Percentiles rank a stretch among this genome's conserved stretches.
These are phyloP conservation scores for Metschnikowia santaceciliae DNA, from an alignment of 805 yeast genomes.

Conservation along the genomic window DNA sequence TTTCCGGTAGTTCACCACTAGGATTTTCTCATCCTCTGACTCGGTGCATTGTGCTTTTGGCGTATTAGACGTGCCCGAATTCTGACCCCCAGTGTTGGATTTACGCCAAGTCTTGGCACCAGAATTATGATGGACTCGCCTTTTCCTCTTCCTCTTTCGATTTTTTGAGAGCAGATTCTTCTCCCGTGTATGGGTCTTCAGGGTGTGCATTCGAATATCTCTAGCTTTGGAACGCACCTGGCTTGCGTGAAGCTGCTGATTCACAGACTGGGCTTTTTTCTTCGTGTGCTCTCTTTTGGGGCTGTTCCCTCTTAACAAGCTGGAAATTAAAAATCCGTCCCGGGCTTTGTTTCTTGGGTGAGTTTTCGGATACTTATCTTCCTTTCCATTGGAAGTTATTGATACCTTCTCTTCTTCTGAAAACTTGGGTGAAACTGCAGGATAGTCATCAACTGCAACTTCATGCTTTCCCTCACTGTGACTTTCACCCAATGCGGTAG, in stretches of 20 bases:
- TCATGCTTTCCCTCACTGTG: not conserved
- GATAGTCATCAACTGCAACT: not conserved
- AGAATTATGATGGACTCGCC: not conserved
- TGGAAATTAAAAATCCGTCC: not conserved
- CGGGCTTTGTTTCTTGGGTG: not conserved
- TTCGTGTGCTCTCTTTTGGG: not conserved
- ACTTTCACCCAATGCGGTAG: not conserved
- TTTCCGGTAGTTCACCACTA: conserved; percentile 2
- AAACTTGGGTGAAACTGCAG: not conserved
- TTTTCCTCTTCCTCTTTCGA: not conserved
- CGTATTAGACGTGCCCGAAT: not conserved
- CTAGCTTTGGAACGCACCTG: not conserved
- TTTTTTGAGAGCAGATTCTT: not conserved
- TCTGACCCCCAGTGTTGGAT: not conserved
- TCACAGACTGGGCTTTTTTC: not conserved
- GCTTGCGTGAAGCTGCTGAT: not conserved
- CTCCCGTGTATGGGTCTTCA: not conserved
- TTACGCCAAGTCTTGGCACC: not conserved
- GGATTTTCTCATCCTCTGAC: not conserved
- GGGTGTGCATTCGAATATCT: not conserved
- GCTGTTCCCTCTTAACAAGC: not conserved
- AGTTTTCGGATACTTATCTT: not conserved
- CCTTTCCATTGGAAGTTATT: too few relatives aligned
- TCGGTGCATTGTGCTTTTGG: not conserved
- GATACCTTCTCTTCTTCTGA: not conserved